Evolutionary conservation across 1,284 basidiomycete genomes (phyloP).

Genomic region (Malassezia arunalokei): DNA sequence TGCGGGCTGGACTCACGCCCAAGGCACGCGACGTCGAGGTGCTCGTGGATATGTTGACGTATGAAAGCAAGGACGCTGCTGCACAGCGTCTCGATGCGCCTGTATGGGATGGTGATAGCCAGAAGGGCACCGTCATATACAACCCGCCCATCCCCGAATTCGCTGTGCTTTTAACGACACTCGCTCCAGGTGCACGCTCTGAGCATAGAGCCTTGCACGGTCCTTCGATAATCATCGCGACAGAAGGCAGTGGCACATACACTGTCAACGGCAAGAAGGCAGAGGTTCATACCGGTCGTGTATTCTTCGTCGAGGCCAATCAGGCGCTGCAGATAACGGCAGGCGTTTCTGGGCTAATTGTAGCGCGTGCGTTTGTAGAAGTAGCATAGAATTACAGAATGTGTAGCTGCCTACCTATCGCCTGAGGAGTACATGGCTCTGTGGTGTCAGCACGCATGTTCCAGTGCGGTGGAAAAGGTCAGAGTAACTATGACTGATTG

Average conservation of each 20-base stretch:
- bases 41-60: constrained; percentile 76
- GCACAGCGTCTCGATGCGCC: constrained; percentile 58
- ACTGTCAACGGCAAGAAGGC: constrained; percentile 12
- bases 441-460: neutral
- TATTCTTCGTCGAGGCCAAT: constrained; percentile 72
- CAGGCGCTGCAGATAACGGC: constrained; percentile 53
- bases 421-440: neutral
- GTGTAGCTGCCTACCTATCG: neutral
- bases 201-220: constrained; percentile 55
- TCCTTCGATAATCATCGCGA: constrained; percentile 70
- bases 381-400: neutral
- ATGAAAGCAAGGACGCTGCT: constrained; percentile 52
- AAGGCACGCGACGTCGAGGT: constrained; percentile 88
- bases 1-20: constrained; percentile 91
- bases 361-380: constrained; percentile 64
- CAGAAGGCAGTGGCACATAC: constrained; percentile 56
- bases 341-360: constrained; percentile 47
- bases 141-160: constrained; percentile 93
- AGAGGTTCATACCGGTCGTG: constrained; percentile 54
- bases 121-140: constrained; percentile 53
- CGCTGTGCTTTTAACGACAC: constrained; percentile 58
- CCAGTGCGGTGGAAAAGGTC: neutral
- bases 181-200: neutral
- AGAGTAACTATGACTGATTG: constrained; percentile 20
- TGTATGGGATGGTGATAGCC: constrained; percentile 48